Base-by-base conservation (phyloP, 179 eudicot genomes). In the Heliamphora pulchella region DNA sequence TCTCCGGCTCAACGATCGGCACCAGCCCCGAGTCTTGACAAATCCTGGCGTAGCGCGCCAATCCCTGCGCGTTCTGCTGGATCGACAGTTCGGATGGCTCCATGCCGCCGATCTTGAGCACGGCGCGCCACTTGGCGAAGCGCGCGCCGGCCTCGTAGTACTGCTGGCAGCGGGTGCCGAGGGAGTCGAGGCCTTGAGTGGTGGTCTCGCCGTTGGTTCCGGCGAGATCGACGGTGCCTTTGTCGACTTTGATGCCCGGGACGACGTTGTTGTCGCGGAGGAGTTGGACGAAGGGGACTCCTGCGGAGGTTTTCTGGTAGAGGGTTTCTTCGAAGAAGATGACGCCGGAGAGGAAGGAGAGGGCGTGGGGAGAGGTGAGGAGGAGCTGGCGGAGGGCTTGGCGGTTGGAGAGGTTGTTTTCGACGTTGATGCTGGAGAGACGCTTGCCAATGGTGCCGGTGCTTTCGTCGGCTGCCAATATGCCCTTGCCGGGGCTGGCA, bases 71-170 rank as follows among this genome's bases (percentile, higher is more conserved):
- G n/a, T 92, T 92, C 80, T 91, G 94, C 84, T 89, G 93, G 75
- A 91, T 88, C 0, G 93, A 74, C 76, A 94, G 86, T 85, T 92
- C 97, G 0, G 98, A 91, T 1, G 98, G 98, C 80, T 94, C 95
- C 0, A 80, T 91, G n/a, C 86, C 79, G 8, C 98, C 97, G 2
- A 94, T 94, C 88, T 94, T 94, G 63, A 94, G 92, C 53, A 92
- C 98, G 0, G 98, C 93, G 0, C 97, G 88, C 98, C 98, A 94
- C 90, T 94, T 94, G 84, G 98, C 98, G 73, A 92, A 94, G 3
- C 98, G 93, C 0, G 95, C 97, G 8, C 98, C 98, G 0, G 95
- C 95, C 86, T 91, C 89, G 86, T 94, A 94, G 90, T 88, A 94
- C 85, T 89, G 80, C 5, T 82, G 83, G 80, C 97, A 94, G 1